Percentiles rank a stretch among this genome's conserved stretches.
Conservation (phyloP, 192 early-diverging fungal species). For the Allomyces arbusculus region DNA sequence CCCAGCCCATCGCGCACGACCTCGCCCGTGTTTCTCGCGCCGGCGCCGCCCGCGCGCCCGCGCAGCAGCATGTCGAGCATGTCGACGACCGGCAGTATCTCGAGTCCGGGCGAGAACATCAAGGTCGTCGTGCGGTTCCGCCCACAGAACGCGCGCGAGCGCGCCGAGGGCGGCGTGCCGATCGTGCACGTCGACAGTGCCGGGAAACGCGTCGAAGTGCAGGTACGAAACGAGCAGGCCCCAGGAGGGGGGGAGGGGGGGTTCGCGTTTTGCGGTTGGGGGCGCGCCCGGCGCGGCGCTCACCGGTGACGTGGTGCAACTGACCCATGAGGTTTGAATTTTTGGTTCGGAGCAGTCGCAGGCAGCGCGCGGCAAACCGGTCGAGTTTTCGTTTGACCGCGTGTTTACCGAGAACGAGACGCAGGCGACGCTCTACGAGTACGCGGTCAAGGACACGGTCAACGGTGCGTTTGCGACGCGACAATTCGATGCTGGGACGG, state of each 20-base stretch:
- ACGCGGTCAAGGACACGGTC: slow-evolving; percentile 73
- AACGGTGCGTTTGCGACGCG: slow-evolving; percentile 42
- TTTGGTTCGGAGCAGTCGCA: background rate
- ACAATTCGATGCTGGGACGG: too few species aligned
- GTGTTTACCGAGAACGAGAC: slow-evolving; percentile 69
- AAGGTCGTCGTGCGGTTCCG: slow-evolving; percentile 94
- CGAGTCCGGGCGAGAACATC: slow-evolving; percentile 45
- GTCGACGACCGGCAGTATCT: too few species aligned
- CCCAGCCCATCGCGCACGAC: too few species aligned
- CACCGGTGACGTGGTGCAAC: too few species aligned
- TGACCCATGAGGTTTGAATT: background rate
- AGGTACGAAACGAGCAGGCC: too few species aligned
- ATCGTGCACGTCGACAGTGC: slow-evolving; percentile 56
- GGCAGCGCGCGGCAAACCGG: slow-evolving; percentile 34
- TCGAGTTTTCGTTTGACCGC: slow-evolving; percentile 72
- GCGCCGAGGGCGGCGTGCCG: slow-evolving; percentile 70
- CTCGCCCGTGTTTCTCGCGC: too few species aligned
- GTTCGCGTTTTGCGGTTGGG: too few species aligned
- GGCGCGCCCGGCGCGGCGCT: too few species aligned
- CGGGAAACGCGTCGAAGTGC: slow-evolving; percentile 41
- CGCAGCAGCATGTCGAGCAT: too few species aligned
- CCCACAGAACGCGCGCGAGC: slow-evolving; percentile 82
- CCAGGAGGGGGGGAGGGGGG: too few species aligned
- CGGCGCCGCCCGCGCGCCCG: too few species aligned
- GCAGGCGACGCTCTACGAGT: slow-evolving; percentile 75